Evolutionary conservation across 2,329 filamentous ascomycete genomes (phyloP).

Genomic region (Fusarium neocosmosporiellum): DNA sequence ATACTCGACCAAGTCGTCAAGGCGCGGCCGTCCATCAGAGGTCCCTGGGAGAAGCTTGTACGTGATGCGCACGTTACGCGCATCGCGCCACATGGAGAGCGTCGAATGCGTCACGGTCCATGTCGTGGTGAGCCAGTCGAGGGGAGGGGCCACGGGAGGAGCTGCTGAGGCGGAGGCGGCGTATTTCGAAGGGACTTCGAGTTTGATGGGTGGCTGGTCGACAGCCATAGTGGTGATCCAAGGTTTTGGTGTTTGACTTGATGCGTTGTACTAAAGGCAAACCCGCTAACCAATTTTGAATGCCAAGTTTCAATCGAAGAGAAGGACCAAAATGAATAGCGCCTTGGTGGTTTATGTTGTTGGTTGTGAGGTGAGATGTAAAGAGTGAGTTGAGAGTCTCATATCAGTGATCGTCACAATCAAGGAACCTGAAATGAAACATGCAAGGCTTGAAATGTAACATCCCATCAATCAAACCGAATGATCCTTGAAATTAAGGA

Average conservation of each 20-base stretch:
- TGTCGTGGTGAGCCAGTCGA: conserved; percentile 71
- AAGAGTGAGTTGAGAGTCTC: conserved; percentile 6
- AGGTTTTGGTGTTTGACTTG: background rate
- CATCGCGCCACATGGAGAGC: conserved; percentile 82
- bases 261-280: background rate
- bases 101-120: conserved; percentile 83
- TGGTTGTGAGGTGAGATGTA: background rate
- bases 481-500: background rate
- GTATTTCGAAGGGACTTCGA: conserved; percentile 62
- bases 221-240: conserved; percentile 30
- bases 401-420: background rate
- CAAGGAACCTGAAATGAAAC: conserved; percentile 29
- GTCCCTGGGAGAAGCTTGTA: conserved; percentile 68
- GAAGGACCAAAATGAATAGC: background rate
- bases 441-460: conserved; percentile 23
- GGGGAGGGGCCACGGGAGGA: conserved; percentile 56
- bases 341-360: background rate
- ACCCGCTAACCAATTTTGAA: background rate
- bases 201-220: conserved; percentile 34
- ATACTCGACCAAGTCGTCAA: conserved; percentile 81
- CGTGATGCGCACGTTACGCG: conserved; percentile 83
- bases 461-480: conserved; percentile 1
- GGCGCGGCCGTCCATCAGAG: conserved; percentile 54
- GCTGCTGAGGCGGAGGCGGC: conserved; percentile 38
- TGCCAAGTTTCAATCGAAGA: background rate